Percentiles rank a stretch among this genome's conserved stretches.
Evolutionary conservation across 768 basidiomycete genomes (phyloP).

Genomic region (Collybia nuda): DNA sequence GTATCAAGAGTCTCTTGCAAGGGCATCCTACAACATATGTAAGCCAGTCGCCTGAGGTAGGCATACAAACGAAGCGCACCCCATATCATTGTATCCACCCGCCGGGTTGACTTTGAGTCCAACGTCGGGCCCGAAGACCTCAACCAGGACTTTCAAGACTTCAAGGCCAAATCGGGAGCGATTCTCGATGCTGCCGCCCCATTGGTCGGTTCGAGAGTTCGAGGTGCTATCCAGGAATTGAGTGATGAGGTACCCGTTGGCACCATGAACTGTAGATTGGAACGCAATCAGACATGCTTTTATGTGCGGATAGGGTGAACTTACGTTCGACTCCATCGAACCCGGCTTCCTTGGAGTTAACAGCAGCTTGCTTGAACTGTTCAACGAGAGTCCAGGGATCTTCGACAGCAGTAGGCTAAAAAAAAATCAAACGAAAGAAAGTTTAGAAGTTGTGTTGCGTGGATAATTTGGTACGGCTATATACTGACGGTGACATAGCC

Average conservation of each 20-base stretch:
- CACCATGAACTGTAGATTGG: conserved; percentile 34
- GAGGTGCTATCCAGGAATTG: conserved; percentile 50
- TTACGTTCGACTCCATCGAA: conserved; percentile 56
- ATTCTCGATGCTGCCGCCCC: conserved; percentile 60
- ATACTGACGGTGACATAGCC: conserved; percentile 38
- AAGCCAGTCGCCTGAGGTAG: neutral
- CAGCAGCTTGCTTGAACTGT: conserved; percentile 41
- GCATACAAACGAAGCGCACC: conserved; percentile 21
- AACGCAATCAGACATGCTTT: neutral
- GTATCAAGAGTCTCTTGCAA: conserved; percentile 42
- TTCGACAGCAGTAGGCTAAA: conserved; percentile 37
- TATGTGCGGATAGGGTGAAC: conserved; percentile 7
- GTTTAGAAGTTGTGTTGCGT: no score
- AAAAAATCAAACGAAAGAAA: neutral
- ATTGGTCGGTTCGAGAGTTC: conserved; percentile 56
- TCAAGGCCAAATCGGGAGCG: conserved; percentile 55
- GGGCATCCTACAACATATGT: conserved; percentile 31
- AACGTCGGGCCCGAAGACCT: conserved; percentile 44
- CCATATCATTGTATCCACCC: conserved; percentile 46
- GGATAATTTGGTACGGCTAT: no score
- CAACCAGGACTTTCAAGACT: conserved; percentile 39
- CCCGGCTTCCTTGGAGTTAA: conserved; percentile 50
- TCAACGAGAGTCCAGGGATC: conserved; percentile 40
- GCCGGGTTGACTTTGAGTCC: conserved; percentile 43
- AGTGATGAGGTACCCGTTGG: conserved; percentile 42